Evolutionary conservation across 1,139 yeast species (phyloP).

Genomic region (Pichia sp.): DNA sequence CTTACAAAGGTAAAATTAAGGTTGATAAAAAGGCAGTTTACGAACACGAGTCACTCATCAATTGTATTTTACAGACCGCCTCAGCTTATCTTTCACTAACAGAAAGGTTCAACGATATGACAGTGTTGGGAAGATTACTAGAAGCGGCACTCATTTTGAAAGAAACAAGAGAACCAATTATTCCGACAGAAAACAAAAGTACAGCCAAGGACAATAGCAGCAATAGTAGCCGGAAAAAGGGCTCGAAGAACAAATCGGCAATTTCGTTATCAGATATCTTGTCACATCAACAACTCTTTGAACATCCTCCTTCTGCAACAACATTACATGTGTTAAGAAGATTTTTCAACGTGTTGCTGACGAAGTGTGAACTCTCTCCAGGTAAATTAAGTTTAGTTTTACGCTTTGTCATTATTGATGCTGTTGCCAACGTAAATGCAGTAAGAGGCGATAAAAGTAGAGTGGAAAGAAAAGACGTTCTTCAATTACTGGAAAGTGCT

Average conservation of each 20-base stretch:
- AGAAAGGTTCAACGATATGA: conserved; percentile 37
- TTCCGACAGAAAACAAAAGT: conserved; percentile 14
- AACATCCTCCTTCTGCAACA: conserved; percentile 36
- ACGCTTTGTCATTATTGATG: conserved; percentile 50
- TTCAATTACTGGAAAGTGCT: conserved; percentile 44
- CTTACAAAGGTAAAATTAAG: conserved; percentile 32
- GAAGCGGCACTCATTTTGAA: conserved; percentile 44
- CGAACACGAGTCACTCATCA: conserved; percentile 34
- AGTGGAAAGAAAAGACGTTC: conserved; percentile 32
- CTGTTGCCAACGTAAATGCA: conserved; percentile 31
- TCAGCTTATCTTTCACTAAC: conserved; percentile 34
- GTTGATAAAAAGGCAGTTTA: conserved; percentile 35
- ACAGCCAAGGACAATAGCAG: conserved; percentile 26
- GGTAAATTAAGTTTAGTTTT: conserved; percentile 60
- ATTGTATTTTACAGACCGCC: conserved; percentile 34
- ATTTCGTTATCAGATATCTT: conserved; percentile 64
- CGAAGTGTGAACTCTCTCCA: conserved; percentile 52
- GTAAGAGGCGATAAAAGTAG: conserved; percentile 26
- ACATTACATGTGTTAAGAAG: conserved; percentile 40
- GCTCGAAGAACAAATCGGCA: conserved; percentile 29
- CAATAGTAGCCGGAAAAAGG: conserved; percentile 20
- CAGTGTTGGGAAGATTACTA: conserved; percentile 40
- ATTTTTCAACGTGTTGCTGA: conserved; percentile 48
- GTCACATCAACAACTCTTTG: conserved; percentile 61
- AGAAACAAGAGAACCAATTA: conserved; percentile 36